Evolutionary conservation across 129 eudicot species (phyloP).

Genomic region (Rutidosis leptorrhynchoides): DNA sequence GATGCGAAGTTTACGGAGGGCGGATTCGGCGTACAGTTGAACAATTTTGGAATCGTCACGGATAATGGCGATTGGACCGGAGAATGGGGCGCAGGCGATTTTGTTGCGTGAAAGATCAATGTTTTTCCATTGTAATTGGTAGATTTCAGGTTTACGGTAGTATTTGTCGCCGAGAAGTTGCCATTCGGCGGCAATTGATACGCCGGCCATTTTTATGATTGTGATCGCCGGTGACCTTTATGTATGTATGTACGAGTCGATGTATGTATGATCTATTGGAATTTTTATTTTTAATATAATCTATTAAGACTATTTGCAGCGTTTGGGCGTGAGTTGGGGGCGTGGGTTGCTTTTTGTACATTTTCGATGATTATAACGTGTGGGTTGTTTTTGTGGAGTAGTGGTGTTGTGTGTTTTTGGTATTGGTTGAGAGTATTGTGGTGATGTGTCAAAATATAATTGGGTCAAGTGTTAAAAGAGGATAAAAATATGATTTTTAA

Average conservation of each 20-base stretch:
- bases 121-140: constrained; percentile 76
- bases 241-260: background rate
- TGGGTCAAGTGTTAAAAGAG: too few relatives aligned
- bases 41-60: constrained; percentile 98
- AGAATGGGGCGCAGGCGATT: constrained; percentile 87
- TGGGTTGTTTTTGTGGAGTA: too few relatives aligned
- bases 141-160: constrained; percentile 84
- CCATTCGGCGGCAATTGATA: constrained; percentile 98
- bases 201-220: constrained; percentile 48
- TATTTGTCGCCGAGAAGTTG: constrained; percentile 83
- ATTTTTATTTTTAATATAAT: background rate
- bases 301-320: too few relatives aligned
- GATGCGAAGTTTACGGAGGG: constrained; percentile 90
- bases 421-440: too few relatives aligned
- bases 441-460: too few relatives aligned
- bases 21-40: constrained; percentile 95
- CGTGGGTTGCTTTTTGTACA: too few relatives aligned
- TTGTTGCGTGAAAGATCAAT: constrained; percentile 88
- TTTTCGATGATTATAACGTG: too few relatives aligned
- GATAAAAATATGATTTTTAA: too few relatives aligned
- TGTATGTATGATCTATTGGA: background rate
- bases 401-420: too few relatives aligned
- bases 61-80: constrained; percentile 93
- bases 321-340: too few relatives aligned
- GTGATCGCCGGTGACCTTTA: constrained; percentile 26